Percentiles rank a stretch among this genome's conserved stretches.
Evolutionary conservation across 1,139 yeast species (phyloP).

Genomic region (Yamadazyma epiphylla): DNA sequence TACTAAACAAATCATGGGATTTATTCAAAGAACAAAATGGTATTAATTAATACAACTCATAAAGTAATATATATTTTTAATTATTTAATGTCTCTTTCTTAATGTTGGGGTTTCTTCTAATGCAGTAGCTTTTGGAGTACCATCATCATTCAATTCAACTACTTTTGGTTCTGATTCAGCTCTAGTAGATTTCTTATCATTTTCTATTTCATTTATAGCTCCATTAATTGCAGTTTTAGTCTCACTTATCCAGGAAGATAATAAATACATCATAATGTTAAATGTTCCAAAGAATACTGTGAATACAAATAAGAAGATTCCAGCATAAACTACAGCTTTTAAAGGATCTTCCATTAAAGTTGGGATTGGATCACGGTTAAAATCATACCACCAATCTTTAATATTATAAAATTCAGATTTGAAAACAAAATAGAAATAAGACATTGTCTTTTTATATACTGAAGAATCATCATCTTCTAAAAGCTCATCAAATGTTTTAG

Average conservation of each 20-base stretch:
- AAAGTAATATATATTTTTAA: constrained; percentile 1
- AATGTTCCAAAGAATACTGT: constrained; percentile 40
- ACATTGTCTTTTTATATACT: constrained; percentile 14
- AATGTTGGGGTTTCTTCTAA: neutral
- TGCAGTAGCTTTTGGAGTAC: constrained; percentile 1
- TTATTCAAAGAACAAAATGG: constrained; percentile 52
- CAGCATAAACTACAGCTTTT: constrained; percentile 45
- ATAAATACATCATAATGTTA: constrained; percentile 28
- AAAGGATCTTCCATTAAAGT: constrained; percentile 44
- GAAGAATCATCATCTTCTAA: constrained; percentile 22
- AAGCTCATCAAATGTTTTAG: constrained; percentile 34
- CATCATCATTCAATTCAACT: constrained; percentile 13
- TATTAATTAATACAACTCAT: constrained; percentile 10
- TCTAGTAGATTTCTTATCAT: too few species aligned
- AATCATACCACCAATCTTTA: constrained; percentile 30
- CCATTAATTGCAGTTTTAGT: constrained; percentile 15
- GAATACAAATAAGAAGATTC: constrained; percentile 33
- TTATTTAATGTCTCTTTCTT: neutral
- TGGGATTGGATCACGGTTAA: constrained; percentile 38
- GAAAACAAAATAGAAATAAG: constrained; percentile 19
- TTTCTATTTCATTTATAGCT: constrained; percentile 8
- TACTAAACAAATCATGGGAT: constrained; percentile 90
- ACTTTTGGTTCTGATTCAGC: constrained; percentile 11
- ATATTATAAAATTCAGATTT: constrained; percentile 22
- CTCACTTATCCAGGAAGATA: constrained; percentile 12